Base-by-base conservation (phyloP, 1,139 yeast species). In the Hansenula sp. region DNA sequence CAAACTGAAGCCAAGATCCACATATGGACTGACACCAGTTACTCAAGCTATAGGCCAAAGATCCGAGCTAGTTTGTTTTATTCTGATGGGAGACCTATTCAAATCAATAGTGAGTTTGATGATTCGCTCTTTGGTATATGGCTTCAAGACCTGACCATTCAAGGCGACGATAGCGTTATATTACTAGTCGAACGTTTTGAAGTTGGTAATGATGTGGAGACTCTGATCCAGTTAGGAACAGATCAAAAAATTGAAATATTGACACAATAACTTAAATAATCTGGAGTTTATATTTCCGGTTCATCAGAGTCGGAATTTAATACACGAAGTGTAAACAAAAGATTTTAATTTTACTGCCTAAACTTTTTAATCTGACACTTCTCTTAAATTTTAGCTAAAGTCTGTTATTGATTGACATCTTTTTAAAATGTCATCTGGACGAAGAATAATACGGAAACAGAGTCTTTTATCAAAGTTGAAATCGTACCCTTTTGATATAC, bases 401-500 rank as follows among this genome's bases (percentile, higher is more conserved):
- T n/a, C n/a, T n/a, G n/a, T n/a, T n/a, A n/a, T n/a, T n/a, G n/a
- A n/a, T n/a, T n/a, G n/a, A n/a, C n/a, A n/a, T n/a, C n/a, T n/a
- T n/a, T n/a, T n/a, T n/a, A n/a, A 34, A 18, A 46, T 50, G 42
- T 36, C 44, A 4, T 8, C 27, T 13, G 18, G 33, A 6, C 31
- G 13, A 13, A 29, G 48, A 37, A 33, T 48, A 24, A 44, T 49
- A 24, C 41, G 53, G 45, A 57, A 42, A 45, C 60, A 41, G 42
- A 46, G 47, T 36, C 40, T 45, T 13, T 40, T 66, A 40, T 67
- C 76, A 25, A 63, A 65, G 47, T 47, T 79, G 28, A 65, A 65
- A 47, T 63, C 76, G n/a, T 73, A 74, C 41, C 89, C 89, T 0
- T 70, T 78, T 47, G 91, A 84, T 55, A 51, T 75, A 31, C 68